Evolutionary conservation across 2,329 filamentous ascomycete genomes (phyloP), one percentile per base, ranked within the genome.

Genomic region (Beauveria caledonica): DNA sequence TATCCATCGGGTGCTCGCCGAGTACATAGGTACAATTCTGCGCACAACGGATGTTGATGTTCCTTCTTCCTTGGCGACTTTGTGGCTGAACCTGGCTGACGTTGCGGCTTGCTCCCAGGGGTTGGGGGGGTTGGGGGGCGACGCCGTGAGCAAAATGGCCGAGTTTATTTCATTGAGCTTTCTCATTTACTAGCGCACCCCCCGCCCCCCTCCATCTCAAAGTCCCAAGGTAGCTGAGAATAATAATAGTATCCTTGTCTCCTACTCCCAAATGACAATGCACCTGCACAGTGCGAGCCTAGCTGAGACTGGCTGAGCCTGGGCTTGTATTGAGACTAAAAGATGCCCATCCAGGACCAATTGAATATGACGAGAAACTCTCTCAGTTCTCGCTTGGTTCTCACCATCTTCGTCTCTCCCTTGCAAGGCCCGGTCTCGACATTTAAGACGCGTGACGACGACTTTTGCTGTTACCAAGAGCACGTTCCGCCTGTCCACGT

Each of bases 11-110:
- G 54, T 48, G 49, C 29, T 40, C 29, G 10, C 5, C n/a, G 2
- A 45, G 44, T 40, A 56, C n/a, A 39, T 11, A 33, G 10, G 10
- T 33, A 33, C 42, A 29, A 42, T 39, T 9, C 21, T 13, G 21
- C 25, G 7, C 23, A 44, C 9, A 19, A 10, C 25, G 25, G 25
- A 17, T 11, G 33, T 27, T 36, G 17, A 21, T n/a, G 13, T 19
- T 13, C n/a, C 27, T 21, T 21, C 19, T 23, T 23, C 39, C 39
- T 39, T n/a, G 27, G 17, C 17, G 44, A 44, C 50, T 21, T 29
- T 9, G 39, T 44, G 51, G 51, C 50, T 53, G 50, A 53, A 53
- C 19, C 50, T 53, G 50, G 33, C 51, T 54, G 51, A 54, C 51
- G 51, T 17, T 54, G 50, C 36, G 48, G 48, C 48, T 51, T 51